Conservation (phyloP, 305 asterid species). For the Fraxinus sp. region DNA sequence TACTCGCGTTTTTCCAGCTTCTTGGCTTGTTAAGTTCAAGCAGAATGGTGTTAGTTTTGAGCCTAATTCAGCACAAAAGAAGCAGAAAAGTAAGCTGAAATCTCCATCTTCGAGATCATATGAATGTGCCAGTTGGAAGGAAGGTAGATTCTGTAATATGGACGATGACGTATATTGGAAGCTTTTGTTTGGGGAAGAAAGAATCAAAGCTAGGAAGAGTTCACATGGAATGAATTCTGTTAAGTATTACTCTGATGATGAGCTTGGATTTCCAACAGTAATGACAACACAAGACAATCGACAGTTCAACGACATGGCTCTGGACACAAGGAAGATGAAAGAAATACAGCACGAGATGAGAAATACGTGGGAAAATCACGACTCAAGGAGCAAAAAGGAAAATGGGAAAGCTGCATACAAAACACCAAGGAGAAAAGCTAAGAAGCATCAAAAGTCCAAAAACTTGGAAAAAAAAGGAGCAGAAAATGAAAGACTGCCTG, state of each 20-base stretch:
- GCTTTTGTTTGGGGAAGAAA: constrained; percentile 49
- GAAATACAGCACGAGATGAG: constrained; percentile 25
- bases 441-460: constrained; percentile 27
- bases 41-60: constrained; percentile 32
- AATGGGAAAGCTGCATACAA: constrained; percentile 11
- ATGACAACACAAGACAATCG: constrained; percentile 19
- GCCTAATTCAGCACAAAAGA: constrained; percentile 22
- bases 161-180: constrained; percentile 57
- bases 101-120: constrained; percentile 25
- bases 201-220: constrained; percentile 28
- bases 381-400: constrained; percentile 21
- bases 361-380: constrained; percentile 19
- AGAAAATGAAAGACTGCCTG: constrained; percentile 15
- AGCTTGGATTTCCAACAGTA: constrained; percentile 29
- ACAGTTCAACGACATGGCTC: constrained; percentile 37
- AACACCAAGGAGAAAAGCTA: not conserved
- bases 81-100: constrained; percentile 34
- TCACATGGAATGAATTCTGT: constrained; percentile 33
- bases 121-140: constrained; percentile 25
- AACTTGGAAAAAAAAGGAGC: constrained; percentile 29
- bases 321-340: constrained; percentile 29
- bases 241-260: constrained; percentile 36
- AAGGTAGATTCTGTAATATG: constrained; percentile 52
- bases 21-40: constrained; percentile 60
- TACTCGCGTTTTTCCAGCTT: constrained; percentile 36